These are phyloP conservation scores for Verbascum thapsus DNA, from an alignment of 257 asterid species.

Conservation along the genomic window DNA sequence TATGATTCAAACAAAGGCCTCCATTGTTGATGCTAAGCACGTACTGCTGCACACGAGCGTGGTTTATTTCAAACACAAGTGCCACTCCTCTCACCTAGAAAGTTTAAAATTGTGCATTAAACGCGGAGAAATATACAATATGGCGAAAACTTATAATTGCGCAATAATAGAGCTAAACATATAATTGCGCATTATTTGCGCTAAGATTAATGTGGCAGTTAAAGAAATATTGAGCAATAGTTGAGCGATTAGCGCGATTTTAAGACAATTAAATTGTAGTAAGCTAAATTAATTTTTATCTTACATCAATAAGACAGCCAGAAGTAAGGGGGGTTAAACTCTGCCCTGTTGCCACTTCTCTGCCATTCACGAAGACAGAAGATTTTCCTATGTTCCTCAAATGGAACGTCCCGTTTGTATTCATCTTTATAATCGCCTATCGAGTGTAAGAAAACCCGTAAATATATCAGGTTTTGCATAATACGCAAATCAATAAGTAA, in stretches of 20 bases:
- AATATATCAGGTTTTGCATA: not conserved
- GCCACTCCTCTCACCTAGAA: conserved; percentile 60
- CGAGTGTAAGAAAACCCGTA: conserved; percentile 19
- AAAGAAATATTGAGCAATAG: too few relatives aligned
- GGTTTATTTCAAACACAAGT: conserved; percentile 55
- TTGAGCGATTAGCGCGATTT: not conserved
- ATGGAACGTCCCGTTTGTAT: conserved; percentile 48
- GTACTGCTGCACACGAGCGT: conserved; percentile 36
- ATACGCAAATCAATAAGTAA: not conserved
- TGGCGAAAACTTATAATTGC: not conserved
- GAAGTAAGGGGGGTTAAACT: conserved; percentile 43
- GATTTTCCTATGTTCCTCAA: conserved; percentile 59
- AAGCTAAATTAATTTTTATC: conserved; percentile 2
- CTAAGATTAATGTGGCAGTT: too few relatives aligned
- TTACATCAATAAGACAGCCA: conserved; percentile 72
- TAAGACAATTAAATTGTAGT: not conserved
- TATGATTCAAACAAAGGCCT: conserved; percentile 29
- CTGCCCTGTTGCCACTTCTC: conserved; percentile 37
- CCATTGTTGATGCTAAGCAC: conserved; percentile 26
- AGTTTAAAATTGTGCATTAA: conserved; percentile 1
- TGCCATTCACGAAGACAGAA: conserved; percentile 48
- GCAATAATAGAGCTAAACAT: too few relatives aligned
- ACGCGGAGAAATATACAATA: not conserved
- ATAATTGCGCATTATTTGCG: too few relatives aligned
- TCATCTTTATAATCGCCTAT: conserved; percentile 66